Evolutionary conservation across 2,329 filamentous ascomycete species (phyloP), one percentile per base, ranked within the genome.

Genomic region (Colletotrichum sp.): DNA sequence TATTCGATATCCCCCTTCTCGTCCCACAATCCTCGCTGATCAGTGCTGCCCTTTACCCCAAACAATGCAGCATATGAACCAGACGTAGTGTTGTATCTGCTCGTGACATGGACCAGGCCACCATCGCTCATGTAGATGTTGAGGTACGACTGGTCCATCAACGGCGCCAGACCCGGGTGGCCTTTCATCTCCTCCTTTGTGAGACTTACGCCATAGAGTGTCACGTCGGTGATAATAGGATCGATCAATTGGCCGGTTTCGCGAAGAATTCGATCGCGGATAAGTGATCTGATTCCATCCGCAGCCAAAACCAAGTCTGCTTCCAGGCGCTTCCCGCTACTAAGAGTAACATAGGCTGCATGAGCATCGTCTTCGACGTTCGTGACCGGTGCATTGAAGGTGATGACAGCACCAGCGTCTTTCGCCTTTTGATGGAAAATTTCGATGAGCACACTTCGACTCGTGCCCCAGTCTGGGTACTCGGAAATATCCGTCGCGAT

Each of bases 21-120:
- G 18, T 80, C 79, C 79, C 79, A 80, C 5, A 80, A 69, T 8
- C 76, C 62, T 16, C 75, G 74, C 66, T 79, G 79, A 52, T 80
- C 79, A 2, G 79, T 78, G 8, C 77, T 71, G 30, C 66, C 71
- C 10, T 76, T 76, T 43, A 79, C 73, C 8, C 77, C 75, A n/a
- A 79, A 80, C 13, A 79, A 36, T 0, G 73, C 66, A 6, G 73
- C 75, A 16, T 76, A 70, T 18, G 66, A 38, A 5, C 62, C 48
- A 2, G 76, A 65, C 6, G 76, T 79, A 3, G 56, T 24, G 65
- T 77, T 80, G 58, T 77, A 78, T 4, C 79, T 74, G 13, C 64
- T 66, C 6, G 78, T 78, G 4, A 80, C 71, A 8, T 48, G 38
- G 0, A 75, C 76, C 18, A 79, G 61, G 5, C 75, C 76, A 13